Base-by-base conservation (phyloP, 441 rosid genomes). In the Populus hybrid region DNA sequence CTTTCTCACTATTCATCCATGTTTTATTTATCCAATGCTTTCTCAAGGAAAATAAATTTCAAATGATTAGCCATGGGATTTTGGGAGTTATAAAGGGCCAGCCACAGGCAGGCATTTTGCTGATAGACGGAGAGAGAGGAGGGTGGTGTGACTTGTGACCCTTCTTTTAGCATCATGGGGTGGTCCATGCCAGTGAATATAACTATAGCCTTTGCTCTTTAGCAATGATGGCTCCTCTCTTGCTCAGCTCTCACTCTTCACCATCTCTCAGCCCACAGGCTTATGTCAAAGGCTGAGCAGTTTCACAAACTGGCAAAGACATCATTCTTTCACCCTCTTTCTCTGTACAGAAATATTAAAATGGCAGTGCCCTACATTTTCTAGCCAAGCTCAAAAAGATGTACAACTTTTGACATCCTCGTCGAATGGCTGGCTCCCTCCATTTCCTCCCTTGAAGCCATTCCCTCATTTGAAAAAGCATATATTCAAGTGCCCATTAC, bases 31-130 rank as follows among this genome's bases (percentile, higher is more conserved):
- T 36, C 21, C 45, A 53, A 50, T 14, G 28, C 35, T 10, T 16
- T 56, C 64, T 56, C 64, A 7, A 56, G 21, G 24, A 69, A 74
- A 77, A 69, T 53, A 56, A 82, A 77, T 68, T 64, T 78, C 75
- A 80, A 84, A 84, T 86, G 85, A 86, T 86, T 82, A 86, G 81
- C 77, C 81, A 81, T 81, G 79, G 79, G 85, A 84, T 80, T 82
- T 80, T 74, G 84, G 79, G 84, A 70, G 83, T 80, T 33, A 29
- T 59, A 31, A 53, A 69, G 83, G 67, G 50, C 20, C 36, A 28
- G 23, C 64, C 24, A 59, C 26, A 21, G 29, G 23, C 71, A 26
- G 29, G 53, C 9, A 64, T 33, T 77, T 78, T 75, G 69, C 64
- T 59, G 64, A 59, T n/a, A 3, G 65, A 36, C 29, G 42, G 29